These are phyloP conservation scores for Dalbergia cochinchinensis DNA, from an alignment of 306 rosid genomes.

Conservation along the genomic window DNA sequence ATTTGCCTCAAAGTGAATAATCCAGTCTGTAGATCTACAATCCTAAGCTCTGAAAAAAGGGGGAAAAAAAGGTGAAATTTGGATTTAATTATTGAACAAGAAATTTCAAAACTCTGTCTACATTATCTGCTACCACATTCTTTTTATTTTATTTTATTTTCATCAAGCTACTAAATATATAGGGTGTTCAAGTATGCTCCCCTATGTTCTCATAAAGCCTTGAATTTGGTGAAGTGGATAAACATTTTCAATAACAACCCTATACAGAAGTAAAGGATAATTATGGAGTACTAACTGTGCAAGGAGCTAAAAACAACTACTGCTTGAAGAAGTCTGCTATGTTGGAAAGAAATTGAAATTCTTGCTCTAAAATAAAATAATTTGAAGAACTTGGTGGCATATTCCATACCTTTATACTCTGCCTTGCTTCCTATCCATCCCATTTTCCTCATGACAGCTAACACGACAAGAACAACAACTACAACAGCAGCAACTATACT, in stretches of 20 bases:
- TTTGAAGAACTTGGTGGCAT: conserved; percentile 21
- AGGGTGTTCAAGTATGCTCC: conserved; percentile 5
- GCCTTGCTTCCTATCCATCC: conserved; percentile 79
- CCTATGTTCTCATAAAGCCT: not conserved
- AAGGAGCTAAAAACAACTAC: conserved; percentile 5
- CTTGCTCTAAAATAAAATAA: not conserved
- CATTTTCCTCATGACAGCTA: conserved; percentile 64
- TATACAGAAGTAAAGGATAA: conserved; percentile 7
- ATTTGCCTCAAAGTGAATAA: conserved; percentile 82
- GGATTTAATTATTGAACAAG: conserved; percentile 40
- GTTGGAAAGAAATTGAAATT: conserved; percentile 5
- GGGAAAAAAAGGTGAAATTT: not conserved
- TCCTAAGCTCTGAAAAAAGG: conserved; percentile 69
- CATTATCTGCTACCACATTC: not conserved
- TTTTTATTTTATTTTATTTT: conserved; percentile 10
- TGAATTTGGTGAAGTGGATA: conserved; percentile 4
- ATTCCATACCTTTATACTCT: conserved; percentile 70
- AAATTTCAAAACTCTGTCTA: conserved; percentile 22
- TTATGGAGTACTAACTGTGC: conserved; percentile 9
- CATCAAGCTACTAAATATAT: not conserved
- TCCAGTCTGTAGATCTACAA: conserved; percentile 86
- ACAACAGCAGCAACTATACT: conserved; percentile 53
- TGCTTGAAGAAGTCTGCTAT: not conserved
- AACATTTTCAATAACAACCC: conserved; percentile 11
- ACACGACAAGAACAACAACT: conserved; percentile 56